Percentiles rank a stretch among this genome's conserved stretches.
These are phyloP conservation scores for Puccinellia tenuiflora DNA, from an alignment of 176 grass and related monocot species.

Conservation along the genomic window DNA sequence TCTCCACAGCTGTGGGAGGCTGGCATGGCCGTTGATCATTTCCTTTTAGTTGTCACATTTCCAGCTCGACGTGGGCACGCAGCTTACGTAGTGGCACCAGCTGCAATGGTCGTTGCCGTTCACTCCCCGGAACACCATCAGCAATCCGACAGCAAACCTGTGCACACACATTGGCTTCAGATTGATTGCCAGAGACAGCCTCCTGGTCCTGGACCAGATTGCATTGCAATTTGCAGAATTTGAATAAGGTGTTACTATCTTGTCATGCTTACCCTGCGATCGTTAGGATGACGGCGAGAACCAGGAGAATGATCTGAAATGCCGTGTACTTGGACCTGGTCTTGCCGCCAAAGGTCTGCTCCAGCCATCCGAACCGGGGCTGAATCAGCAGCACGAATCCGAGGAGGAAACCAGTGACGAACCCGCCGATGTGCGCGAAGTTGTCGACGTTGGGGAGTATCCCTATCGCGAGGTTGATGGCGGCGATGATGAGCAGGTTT, in stretches of 20 bases:
- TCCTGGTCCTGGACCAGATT: neutral
- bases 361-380: slow-evolving; percentile 65
- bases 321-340: slow-evolving; percentile 48
- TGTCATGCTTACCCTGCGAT: slow-evolving; percentile 46
- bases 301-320: slow-evolving; percentile 55
- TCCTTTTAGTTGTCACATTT: slow-evolving; percentile 51
- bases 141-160: slow-evolving; percentile 54
- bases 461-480: slow-evolving; percentile 68
- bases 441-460: slow-evolving; percentile 81
- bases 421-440: slow-evolving; percentile 84
- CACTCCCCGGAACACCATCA: slow-evolving; percentile 51
- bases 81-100: slow-evolving; percentile 84
- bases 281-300: slow-evolving; percentile 33
- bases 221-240: neutral
- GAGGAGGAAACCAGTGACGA: slow-evolving; percentile 61
- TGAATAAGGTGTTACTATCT: neutral
- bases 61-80: slow-evolving; percentile 72
- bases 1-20: slow-evolving; percentile 11
- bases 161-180: neutral
- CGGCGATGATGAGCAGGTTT: slow-evolving; percentile 68
- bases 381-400: slow-evolving; percentile 68
- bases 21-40: slow-evolving; percentile 5
- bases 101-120: slow-evolving; percentile 71
- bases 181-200: neutral
- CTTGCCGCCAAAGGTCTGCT: slow-evolving; percentile 25